Percentiles rank a stretch among this genome's conserved stretches.
These are phyloP conservation scores for Cryptococcus hybrid DNA, from an alignment of 1,284 basidiomycete genomes.

Conservation along the genomic window DNA sequence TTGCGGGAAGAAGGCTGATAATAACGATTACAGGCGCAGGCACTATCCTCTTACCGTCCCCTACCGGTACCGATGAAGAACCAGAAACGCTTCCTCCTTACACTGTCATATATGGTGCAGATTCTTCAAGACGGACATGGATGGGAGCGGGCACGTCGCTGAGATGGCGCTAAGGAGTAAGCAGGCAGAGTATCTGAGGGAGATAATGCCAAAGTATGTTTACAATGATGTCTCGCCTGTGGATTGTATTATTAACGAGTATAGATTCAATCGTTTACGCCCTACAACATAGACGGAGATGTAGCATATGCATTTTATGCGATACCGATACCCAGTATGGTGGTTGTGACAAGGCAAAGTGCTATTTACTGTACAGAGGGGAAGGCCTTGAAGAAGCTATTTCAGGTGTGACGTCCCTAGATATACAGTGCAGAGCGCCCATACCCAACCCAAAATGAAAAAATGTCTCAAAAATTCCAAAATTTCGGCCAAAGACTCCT, in stretches of 20 bases:
- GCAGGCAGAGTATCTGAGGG: constrained; percentile 86
- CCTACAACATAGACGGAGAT: neutral
- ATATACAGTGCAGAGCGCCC: too few relatives aligned
- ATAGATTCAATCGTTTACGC: constrained; percentile 23
- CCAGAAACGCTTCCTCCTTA: constrained; percentile 78
- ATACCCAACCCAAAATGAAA: too few relatives aligned
- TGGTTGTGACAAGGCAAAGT: too few relatives aligned
- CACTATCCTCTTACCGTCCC: constrained; percentile 10
- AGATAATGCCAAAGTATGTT: constrained; percentile 77
- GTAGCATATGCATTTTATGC: constrained; percentile 1
- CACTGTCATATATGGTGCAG: constrained; percentile 77
- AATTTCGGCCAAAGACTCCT: too few relatives aligned
- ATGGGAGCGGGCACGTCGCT: constrained; percentile 75
- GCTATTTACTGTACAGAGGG: too few relatives aligned
- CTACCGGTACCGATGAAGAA: constrained; percentile 4
- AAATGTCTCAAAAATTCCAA: too few relatives aligned
- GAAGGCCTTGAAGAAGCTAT: too few relatives aligned
- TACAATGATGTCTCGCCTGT: neutral
- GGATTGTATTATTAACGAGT: neutral
- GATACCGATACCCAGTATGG: neutral
- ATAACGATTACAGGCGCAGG: constrained; percentile 11
- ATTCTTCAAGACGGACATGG: constrained; percentile 72
- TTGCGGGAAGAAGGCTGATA: neutral
- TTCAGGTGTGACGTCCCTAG: too few relatives aligned
- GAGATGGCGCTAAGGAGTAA: constrained; percentile 79